phyloP scores from a whole-genome alignment of 2,329 filamentous ascomycete species.

The Xylariaceae sp. region DNA sequence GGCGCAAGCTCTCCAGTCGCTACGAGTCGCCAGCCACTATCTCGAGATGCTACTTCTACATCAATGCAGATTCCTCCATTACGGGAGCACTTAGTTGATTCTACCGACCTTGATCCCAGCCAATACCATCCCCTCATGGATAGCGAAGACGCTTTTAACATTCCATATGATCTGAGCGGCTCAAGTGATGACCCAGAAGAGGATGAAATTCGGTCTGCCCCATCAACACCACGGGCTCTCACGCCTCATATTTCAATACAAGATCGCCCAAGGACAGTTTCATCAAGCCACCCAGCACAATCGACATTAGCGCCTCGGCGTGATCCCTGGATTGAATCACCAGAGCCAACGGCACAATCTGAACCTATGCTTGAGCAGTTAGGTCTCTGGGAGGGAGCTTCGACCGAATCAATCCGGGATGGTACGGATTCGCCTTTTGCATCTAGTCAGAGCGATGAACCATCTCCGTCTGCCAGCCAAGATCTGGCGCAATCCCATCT shows the following conservation, averaged over 20 bases:
- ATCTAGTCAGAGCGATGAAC: constrained; percentile 32
- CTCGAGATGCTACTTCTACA: constrained; percentile 31
- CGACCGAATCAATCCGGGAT: constrained; percentile 19
- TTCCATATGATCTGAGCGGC: constrained; percentile 58
- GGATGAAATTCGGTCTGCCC: constrained; percentile 44
- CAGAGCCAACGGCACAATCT: constrained; percentile 43
- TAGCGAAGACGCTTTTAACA: constrained; percentile 62
- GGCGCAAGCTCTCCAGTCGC: constrained; percentile 53
- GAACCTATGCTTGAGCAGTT: constrained; percentile 44
- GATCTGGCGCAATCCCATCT: constrained; percentile 70
- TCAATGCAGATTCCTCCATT: constrained; percentile 25
- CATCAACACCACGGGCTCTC: constrained; percentile 59
- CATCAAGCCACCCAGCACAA: constrained; percentile 36
- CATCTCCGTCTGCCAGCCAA: constrained; percentile 36
- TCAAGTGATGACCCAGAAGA: constrained; percentile 43
- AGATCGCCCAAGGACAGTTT: constrained; percentile 40
- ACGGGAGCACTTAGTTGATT: constrained; percentile 40
- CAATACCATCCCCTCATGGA: constrained; percentile 49
- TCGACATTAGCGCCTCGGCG: constrained; percentile 41
- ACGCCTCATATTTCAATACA: constrained; percentile 47
- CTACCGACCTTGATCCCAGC: constrained; percentile 43
- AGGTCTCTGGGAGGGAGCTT: constrained; percentile 29
- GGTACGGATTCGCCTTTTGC: constrained; percentile 13
- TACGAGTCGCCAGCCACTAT: constrained; percentile 36
- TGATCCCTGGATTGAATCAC: constrained; percentile 41